Conservation (phyloP, 2,329 filamentous ascomycete genomes). For the Penicillium sp. region DNA sequence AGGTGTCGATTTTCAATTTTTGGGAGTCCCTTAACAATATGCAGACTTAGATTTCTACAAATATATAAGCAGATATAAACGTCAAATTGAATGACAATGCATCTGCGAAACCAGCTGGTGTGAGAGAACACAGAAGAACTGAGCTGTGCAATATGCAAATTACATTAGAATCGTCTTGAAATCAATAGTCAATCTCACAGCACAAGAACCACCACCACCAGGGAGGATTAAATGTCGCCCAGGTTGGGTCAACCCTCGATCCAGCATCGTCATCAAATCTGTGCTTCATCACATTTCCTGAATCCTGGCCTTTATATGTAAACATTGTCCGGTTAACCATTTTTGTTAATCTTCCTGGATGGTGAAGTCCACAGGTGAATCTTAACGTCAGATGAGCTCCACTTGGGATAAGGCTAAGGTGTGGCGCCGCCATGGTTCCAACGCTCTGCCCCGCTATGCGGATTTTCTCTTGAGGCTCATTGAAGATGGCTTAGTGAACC, state of each 20-base stretch:
- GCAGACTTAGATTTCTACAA: not conserved
- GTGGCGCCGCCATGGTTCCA: not conserved
- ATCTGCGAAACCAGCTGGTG: too few species aligned
- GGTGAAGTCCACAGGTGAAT: not conserved
- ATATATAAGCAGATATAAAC: not conserved
- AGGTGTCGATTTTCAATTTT: conserved; percentile 19
- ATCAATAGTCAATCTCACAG: too few species aligned
- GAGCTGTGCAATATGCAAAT: too few species aligned
- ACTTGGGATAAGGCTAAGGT: not conserved
- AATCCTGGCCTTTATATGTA: too few species aligned
- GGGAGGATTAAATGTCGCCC: too few species aligned
- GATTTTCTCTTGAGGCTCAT: not conserved
- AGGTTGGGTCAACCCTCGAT: too few species aligned
- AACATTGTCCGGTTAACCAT: not conserved
- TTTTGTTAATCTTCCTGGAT: not conserved
- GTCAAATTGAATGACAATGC: too few species aligned
- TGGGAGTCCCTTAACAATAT: conserved; percentile 13
- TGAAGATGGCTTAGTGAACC: not conserved
- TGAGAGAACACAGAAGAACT: too few species aligned
- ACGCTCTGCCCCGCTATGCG: not conserved
- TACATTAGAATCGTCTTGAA: too few species aligned
- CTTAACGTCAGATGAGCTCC: not conserved
- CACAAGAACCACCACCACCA: too few species aligned
- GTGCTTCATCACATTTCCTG: too few species aligned
- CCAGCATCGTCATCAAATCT: too few species aligned